Conservation (phyloP, 2,329 filamentous ascomycete genomes). For the Aaosphaeria pasadenensis region DNA sequence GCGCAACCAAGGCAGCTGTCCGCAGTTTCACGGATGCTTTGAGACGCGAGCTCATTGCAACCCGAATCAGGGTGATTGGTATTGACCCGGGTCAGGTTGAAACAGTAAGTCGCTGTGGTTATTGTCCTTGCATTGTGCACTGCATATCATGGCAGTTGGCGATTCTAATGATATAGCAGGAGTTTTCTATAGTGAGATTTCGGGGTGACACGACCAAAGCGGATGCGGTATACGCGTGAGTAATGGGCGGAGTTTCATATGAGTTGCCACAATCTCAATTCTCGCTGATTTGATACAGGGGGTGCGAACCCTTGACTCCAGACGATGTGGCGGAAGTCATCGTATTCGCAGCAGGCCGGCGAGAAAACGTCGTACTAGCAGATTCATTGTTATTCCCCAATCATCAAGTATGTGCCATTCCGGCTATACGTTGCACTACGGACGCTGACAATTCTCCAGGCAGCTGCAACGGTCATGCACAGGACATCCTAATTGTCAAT, state of each 20-base stretch:
- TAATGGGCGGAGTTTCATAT: neutral
- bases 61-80: conserved; percentile 77
- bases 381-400: conserved; percentile 80
- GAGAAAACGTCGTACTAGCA: conserved; percentile 81
- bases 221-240: conserved; percentile 68
- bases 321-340: conserved; percentile 83
- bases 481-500: too few species aligned
- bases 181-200: conserved; percentile 82
- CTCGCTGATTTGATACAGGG: neutral
- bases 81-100: conserved; percentile 87
- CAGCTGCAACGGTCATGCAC: neutral
- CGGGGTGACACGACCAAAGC: conserved; percentile 83
- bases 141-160: neutral
- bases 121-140: neutral
- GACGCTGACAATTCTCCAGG: neutral
- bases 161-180: conserved; percentile 23
- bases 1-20: conserved; percentile 81
- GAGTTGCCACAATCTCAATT: neutral
- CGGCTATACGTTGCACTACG: neutral
- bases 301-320: conserved; percentile 59
- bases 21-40: conserved; percentile 75
- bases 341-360: conserved; percentile 73
- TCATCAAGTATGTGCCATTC: conserved; percentile 62
- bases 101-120: conserved; percentile 45
- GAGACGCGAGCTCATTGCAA: conserved; percentile 74